phyloP scores from a whole-genome alignment of 2,329 filamentous ascomycete species.

The Trichoderma sp. region DNA sequence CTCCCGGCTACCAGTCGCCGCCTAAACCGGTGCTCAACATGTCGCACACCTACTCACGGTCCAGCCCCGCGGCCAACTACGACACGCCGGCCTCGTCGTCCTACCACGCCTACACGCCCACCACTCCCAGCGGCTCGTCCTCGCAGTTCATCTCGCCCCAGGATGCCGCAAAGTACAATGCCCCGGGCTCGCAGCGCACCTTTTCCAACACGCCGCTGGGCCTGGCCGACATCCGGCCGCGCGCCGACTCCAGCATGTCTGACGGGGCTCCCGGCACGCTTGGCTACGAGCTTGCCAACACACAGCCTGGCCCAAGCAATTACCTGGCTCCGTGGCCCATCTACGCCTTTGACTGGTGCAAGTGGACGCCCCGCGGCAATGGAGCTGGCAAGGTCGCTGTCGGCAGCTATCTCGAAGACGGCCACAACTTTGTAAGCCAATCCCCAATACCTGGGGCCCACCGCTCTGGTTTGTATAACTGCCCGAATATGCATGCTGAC shows the following conservation, averaged over 20 bases:
- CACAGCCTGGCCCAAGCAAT: slow-evolving; percentile 77
- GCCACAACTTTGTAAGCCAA: slow-evolving; percentile 85
- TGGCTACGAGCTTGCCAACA: slow-evolving; percentile 66
- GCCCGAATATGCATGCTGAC: neutral
- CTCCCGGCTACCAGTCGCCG: slow-evolving; percentile 62
- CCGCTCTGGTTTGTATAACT: neutral
- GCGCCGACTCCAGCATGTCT: slow-evolving; percentile 77
- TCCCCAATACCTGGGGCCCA: neutral
- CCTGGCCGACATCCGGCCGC: slow-evolving; percentile 85
- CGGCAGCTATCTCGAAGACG: slow-evolving; percentile 95
- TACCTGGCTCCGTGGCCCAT: slow-evolving; percentile 93
- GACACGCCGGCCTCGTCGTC: slow-evolving; percentile 56
- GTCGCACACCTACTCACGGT: slow-evolving; percentile 79
- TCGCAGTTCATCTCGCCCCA: slow-evolving; percentile 66
- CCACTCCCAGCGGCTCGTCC: slow-evolving; percentile 63
- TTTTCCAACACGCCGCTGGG: slow-evolving; percentile 85
- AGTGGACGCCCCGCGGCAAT: slow-evolving; percentile 82
- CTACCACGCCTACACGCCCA: slow-evolving; percentile 60
- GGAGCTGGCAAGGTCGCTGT: slow-evolving; percentile 91
- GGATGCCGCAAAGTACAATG: slow-evolving; percentile 55
- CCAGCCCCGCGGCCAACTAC: slow-evolving; percentile 70
- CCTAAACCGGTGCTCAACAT: slow-evolving; percentile 66
- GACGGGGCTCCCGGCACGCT: slow-evolving; percentile 66
- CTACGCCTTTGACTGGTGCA: slow-evolving; percentile 99
- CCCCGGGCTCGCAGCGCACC: slow-evolving; percentile 60